Evolutionary conservation across 768 basidiomycete genomes (phyloP), one percentile per base, ranked within the genome.

Genomic region (Collybiopsis confluens): DNA sequence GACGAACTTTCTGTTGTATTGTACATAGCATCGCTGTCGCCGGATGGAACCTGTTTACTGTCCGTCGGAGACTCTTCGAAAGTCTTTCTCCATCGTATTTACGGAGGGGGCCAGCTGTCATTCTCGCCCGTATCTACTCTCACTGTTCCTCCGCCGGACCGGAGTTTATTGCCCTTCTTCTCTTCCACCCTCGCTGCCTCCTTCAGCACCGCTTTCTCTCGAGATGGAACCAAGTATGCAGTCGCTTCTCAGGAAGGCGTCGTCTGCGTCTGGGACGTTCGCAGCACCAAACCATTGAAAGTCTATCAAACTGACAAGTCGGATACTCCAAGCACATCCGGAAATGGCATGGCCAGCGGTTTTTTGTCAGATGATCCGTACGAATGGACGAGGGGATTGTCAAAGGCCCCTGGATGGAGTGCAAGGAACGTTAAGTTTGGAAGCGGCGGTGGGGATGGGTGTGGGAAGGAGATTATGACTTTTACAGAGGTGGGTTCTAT

Each of bases 1-100:
- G 11, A 49, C 42, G 42, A 37, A 55, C n/a, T 57, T 38, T n/a
- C 54, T 59, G 45, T 58, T 38, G 20, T 53, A 38, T 37, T 18
- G 56, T 44, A 38, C 41, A 51, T 60, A 95, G 92, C 90, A 3
- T 93, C 93, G 8, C 80, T 98, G 60, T 93, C 92, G 0, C 92
- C 92, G 0, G 91, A 96, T 62, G 88, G 92, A 1, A 80, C 82
- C 42, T 92, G 87, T 0, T 77, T 98, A 13, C 80, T 97, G 1
- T 92, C 88, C 2, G 94, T 95, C 0, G 94, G 95, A 21, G 94
- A 98, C 65, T 93, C 92, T 9, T 82, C 85, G 41, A 86, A 91
- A 54, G 85, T 95, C 10, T 88, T 85, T 64, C 78, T 98, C 13
- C 89, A 93, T 62, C 81, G 84, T 51, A 77, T 95, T 56, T 78